Conservation (phyloP, 164 flowering plant genomes). For the Vitis rupestris region DNA sequence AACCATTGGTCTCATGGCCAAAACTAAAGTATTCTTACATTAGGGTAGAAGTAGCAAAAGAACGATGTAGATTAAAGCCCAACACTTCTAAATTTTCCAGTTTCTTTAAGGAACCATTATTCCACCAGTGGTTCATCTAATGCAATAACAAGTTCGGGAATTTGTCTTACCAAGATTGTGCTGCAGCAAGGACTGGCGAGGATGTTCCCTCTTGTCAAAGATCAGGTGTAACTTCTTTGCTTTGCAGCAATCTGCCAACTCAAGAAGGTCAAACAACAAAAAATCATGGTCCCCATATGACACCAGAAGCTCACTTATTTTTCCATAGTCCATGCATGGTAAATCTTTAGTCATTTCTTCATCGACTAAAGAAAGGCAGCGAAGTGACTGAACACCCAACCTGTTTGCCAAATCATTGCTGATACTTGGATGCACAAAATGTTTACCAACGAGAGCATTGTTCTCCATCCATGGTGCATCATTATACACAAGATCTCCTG, state of each 20-base stretch:
- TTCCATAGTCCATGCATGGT: constrained; percentile 82
- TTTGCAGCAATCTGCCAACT: constrained; percentile 93
- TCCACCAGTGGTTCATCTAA: neutral
- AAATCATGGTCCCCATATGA: constrained; percentile 60
- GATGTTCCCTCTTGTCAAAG: constrained; percentile 85
- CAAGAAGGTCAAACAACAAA: constrained; percentile 87
- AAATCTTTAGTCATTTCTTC: constrained; percentile 85
- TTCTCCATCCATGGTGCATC: constrained; percentile 99
- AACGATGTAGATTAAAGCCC: neutral
- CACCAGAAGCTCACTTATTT: constrained; percentile 62
- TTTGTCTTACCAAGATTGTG: constrained; percentile 72
- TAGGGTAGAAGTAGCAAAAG: neutral
- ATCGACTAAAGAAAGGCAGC: constrained; percentile 78
- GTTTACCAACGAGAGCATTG: constrained; percentile 41
- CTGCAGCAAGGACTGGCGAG: constrained; percentile 78
- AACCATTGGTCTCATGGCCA: neutral
- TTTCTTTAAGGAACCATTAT: neutral
- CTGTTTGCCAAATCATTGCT: constrained; percentile 78
- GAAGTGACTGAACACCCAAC: constrained; percentile 82
- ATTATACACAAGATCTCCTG: constrained; percentile 73
- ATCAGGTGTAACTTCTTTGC: constrained; percentile 77
- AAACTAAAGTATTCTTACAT: neutral
- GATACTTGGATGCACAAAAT: constrained; percentile 73
- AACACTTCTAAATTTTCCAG: neutral
- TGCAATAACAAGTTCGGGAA: neutral